These are phyloP conservation scores for Hebeloma cylindrosporum DNA, from an alignment of 768 basidiomycete species.

Conservation along the genomic window DNA sequence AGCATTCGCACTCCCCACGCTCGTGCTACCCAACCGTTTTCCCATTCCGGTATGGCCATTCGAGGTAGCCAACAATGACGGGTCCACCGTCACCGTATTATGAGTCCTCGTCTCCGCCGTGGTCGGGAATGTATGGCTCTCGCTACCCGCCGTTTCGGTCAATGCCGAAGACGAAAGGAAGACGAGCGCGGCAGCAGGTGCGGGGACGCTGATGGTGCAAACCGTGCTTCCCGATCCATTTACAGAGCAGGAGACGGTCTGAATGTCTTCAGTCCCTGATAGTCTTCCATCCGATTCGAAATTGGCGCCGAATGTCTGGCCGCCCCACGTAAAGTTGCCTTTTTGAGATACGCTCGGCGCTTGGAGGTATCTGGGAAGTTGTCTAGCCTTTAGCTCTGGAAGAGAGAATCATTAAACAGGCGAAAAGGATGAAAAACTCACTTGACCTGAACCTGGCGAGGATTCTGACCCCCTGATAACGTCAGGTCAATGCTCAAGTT, in stretches of 20 bases:
- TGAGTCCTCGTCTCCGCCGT: constrained; percentile 49
- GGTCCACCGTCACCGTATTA: constrained; percentile 56
- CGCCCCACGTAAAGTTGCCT: constrained; percentile 62
- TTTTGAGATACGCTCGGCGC: constrained; percentile 53
- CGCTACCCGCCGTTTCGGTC: constrained; percentile 32
- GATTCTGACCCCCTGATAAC: constrained; percentile 41
- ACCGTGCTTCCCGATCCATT: constrained; percentile 30
- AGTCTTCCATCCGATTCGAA: constrained; percentile 69
- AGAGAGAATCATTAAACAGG: background rate
- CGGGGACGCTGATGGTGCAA: constrained; percentile 63
- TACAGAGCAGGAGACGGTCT: constrained; percentile 52
- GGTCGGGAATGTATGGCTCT: constrained; percentile 49
- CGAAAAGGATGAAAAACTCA: constrained; percentile 26
- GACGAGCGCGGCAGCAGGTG: constrained; percentile 69
- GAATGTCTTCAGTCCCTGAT: constrained; percentile 47
- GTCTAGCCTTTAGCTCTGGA: background rate
- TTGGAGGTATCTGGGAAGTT: constrained; percentile 46
- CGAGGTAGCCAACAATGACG: constrained; percentile 56
- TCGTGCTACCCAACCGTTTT: constrained; percentile 38
- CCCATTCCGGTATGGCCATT: constrained; percentile 49
- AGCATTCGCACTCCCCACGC: constrained; percentile 30
- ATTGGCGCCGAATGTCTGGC: constrained; percentile 57
- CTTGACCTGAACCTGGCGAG: constrained; percentile 56
- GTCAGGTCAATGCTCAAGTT: constrained; percentile 53
- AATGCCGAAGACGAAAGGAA: constrained; percentile 52